Evolutionary conservation across 805 yeast genomes (phyloP), one percentile per base, ranked within the genome.

Genomic region (Peterozyma xylosa): DNA sequence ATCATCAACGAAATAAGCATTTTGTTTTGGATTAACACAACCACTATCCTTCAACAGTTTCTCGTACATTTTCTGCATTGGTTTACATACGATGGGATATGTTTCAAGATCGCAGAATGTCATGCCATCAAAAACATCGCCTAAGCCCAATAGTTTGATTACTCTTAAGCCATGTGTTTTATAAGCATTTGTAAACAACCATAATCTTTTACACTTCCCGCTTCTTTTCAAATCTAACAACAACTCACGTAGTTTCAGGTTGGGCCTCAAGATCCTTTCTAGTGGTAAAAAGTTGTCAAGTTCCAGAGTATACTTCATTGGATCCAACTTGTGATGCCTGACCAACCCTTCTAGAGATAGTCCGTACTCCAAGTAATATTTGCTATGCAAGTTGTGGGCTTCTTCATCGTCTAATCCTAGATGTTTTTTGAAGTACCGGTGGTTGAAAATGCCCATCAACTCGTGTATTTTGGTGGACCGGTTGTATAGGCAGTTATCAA

Each of bases 181-280:
- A 66, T 91, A 91, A 2, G 99, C 98, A 60, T 91, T 91, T 3
- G 99, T 91, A 56, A 88, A 85, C 37, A 93, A 73, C 99, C 99
- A 91, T 49, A 91, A 66, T 55, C 81, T 72, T 53, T 80, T 82
- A 46, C 82, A 78, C 49, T 78, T 75, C 1, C 76, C 69, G n/a
- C 63, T 57, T 33, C 59, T 53, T 45, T 61, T 70, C 51, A 85
- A 51, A 9, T 63, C 53, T 3, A 73, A 44, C 37, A 85, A 62
- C 71, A 78, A 63, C 21, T 71, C 61, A 47, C 90, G 68, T 44
- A 82, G 63, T 35, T 64, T 58, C 5, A 60, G 61, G 51, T 83
- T 78, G 37, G 90, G 95, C 41, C 67, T 61, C 45, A 91, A 69
- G n/a, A 89, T 82, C 42, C 75, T 67, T 47, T 87, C 90, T 55